These are phyloP conservation scores for Punctularia strigosozonata DNA, from an alignment of 768 basidiomycete species.

Conservation along the genomic window DNA sequence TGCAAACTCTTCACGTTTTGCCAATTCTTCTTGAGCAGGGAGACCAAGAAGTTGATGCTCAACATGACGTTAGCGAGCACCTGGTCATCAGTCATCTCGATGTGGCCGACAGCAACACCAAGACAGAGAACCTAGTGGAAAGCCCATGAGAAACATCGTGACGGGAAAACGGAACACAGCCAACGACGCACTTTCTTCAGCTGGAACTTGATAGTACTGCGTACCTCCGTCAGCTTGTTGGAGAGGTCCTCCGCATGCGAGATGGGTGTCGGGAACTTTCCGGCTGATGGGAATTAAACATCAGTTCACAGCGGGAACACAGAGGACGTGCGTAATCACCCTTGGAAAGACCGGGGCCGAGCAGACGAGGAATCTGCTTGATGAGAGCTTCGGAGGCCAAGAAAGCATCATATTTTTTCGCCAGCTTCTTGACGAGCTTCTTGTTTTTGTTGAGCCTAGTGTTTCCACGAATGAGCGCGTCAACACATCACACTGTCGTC, in stretches of 20 bases:
- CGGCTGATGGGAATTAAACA: slow-evolving; percentile 45
- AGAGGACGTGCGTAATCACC: slow-evolving; percentile 34
- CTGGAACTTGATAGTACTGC: slow-evolving; percentile 99
- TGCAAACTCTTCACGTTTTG: slow-evolving; percentile 98
- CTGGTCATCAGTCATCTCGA: slow-evolving; percentile 96
- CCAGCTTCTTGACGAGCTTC: slow-evolving; percentile 99
- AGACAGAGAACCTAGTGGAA: slow-evolving; percentile 98
- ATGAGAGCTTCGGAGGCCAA: slow-evolving; percentile 93
- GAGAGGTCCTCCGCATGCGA: slow-evolving; percentile 81
- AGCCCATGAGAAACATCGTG: no score
- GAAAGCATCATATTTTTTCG: slow-evolving; percentile 99
- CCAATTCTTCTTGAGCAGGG: slow-evolving; percentile 99
- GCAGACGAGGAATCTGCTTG: slow-evolving; percentile 99
- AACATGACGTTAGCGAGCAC: slow-evolving; percentile 97
- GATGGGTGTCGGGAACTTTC: slow-evolving; percentile 98
- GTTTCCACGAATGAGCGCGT: background rate
- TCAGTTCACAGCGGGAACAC: background rate
- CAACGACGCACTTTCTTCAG: no score
- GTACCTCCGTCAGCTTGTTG: slow-evolving; percentile 90
- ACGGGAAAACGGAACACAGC: no score
- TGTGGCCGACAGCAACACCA: slow-evolving; percentile 96
- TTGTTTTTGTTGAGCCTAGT: slow-evolving; percentile 98
- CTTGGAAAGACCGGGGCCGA: slow-evolving; percentile 99
- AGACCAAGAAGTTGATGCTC: slow-evolving; percentile 99
- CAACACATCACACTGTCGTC: background rate